Base-by-base conservation (phyloP, 179 eudicot species). In the Spinacia oleracea region DNA sequence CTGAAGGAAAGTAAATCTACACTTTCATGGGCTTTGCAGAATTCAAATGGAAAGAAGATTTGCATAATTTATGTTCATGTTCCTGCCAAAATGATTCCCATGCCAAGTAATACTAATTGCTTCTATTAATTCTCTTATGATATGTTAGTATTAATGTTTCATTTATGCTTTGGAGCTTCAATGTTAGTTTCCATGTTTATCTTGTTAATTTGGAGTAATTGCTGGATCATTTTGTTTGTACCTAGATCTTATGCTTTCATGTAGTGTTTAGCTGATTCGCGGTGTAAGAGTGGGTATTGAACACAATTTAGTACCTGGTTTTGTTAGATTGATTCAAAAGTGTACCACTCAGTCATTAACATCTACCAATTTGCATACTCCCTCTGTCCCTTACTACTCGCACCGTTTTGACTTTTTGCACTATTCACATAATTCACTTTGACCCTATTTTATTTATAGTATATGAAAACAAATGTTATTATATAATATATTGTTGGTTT, bases 1-100 rank as follows among this genome's bases (percentile, higher is more conserved):
- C 35, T 87, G 70, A 93, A 85, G 72, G 89, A 89, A 73, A 83
- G 80, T 71, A 88, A 89, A 71, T 87, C 78, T 25, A 79, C 84
- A 76, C 73, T 96, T 72, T 35, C 20, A 40, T 96, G 99, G 99
- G 94, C 97, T 58, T 68, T 96, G 83, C 90, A 87, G 25, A 88
- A 89, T 38, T 89, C 85, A 0, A 81, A 81, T 67, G 98, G 95
- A 78, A 90, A 77, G 87, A 84, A 74, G 68, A 88, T 93, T 70
- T 89, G 93, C 81, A 84, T 96, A 45, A 70, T 88, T 74, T 89
- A 96, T 86, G 92, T 96, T 88, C 98, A 91, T 82, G 86, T 89
- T 62, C 96, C 98, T 42, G 91, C 97, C 11, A 88, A 91, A 82
- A 76, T 81, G 83, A 88, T 93, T 51, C 90, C 93, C 56, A 80